These are phyloP conservation scores for Neurospora sp. DNA, from an alignment of 495 filamentous ascomycete species.

Conservation along the genomic window DNA sequence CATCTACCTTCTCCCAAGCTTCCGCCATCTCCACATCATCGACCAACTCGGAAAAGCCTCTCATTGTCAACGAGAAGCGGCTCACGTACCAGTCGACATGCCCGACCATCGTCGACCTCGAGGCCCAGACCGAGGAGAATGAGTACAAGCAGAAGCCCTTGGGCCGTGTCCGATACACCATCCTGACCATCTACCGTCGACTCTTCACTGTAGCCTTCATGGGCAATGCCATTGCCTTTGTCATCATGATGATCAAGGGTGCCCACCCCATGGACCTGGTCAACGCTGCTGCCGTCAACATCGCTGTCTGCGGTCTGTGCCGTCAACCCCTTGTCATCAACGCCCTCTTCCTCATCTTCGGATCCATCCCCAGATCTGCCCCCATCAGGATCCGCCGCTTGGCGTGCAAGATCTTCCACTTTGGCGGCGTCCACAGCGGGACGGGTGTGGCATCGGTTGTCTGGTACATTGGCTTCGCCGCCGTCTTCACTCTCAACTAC, in stretches of 20 bases:
- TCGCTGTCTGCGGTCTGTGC: conserved; percentile 44
- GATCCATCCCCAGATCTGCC: conserved; percentile 43
- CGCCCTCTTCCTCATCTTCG: conserved; percentile 52
- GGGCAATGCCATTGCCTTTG: conserved; percentile 21
- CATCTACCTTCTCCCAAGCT: neutral
- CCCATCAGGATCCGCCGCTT: conserved; percentile 55
- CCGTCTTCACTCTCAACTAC: conserved; percentile 37
- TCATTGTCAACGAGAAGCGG: conserved; percentile 3
- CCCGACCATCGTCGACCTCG: conserved; percentile 9
- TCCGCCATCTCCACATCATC: neutral
- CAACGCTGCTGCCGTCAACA: conserved; percentile 35
- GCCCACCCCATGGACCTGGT: conserved; percentile 17
- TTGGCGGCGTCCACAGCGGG: conserved; percentile 67
- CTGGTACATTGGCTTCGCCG: conserved; percentile 54
- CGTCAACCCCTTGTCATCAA: conserved; percentile 70
- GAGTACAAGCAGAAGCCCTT: conserved; percentile 15
- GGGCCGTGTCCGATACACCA: conserved; percentile 19
- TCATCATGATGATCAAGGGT: conserved; percentile 17
- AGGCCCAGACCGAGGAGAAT: conserved; percentile 9
- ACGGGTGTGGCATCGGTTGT: conserved; percentile 55
- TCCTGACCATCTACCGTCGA: conserved; percentile 23
- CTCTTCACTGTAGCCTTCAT: conserved; percentile 23
- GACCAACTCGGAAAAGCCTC: neutral
- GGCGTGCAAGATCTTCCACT: conserved; percentile 63
- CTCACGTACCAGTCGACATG: neutral